phyloP scores from a whole-genome alignment of 2,329 filamentous ascomycete genomes.

The Colletotrichum lentis region DNA sequence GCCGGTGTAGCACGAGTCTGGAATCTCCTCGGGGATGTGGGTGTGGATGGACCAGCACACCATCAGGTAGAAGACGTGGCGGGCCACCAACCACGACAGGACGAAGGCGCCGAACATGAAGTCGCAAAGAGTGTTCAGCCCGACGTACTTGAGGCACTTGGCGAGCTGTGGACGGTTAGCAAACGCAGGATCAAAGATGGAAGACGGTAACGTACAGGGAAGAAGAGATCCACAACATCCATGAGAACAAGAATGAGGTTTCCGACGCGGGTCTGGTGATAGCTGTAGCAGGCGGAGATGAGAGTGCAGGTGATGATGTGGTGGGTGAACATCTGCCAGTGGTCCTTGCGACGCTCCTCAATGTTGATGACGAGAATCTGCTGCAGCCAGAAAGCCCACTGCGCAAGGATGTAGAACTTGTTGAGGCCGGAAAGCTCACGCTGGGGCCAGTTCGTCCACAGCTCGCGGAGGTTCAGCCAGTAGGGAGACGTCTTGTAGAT shows the following conservation, averaged over 20 bases:
- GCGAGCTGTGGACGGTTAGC: constrained; percentile 67
- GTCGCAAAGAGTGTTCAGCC: constrained; percentile 80
- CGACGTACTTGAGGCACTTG: constrained; percentile 92
- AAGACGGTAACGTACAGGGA: constrained; percentile 70
- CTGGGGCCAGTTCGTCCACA: constrained; percentile 88
- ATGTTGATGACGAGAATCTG: constrained; percentile 95
- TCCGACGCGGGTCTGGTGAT: constrained; percentile 85
- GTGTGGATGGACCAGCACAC: constrained; percentile 84
- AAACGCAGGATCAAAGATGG: too few species aligned
- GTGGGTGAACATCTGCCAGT: constrained; percentile 95
- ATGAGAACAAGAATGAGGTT: constrained; percentile 90
- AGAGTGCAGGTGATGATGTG: constrained; percentile 89
- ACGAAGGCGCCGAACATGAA: constrained; percentile 86
- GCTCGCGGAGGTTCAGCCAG: constrained; percentile 76
- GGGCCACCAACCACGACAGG: constrained; percentile 80
- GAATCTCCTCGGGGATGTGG: constrained; percentile 69
- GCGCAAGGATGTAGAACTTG: constrained; percentile 90
- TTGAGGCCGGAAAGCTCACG: constrained; percentile 76
- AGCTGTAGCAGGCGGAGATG: constrained; percentile 83
- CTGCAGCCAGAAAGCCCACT: constrained; percentile 93
- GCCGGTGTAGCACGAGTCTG: constrained; percentile 75
- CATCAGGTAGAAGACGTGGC: constrained; percentile 81
- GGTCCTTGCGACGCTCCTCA: constrained; percentile 92
- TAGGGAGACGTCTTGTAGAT: constrained; percentile 80
- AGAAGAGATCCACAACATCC: constrained; percentile 89